Conservation (phyloP, 2,329 filamentous ascomycete genomes). For the Epichloe aotearoae region DNA sequence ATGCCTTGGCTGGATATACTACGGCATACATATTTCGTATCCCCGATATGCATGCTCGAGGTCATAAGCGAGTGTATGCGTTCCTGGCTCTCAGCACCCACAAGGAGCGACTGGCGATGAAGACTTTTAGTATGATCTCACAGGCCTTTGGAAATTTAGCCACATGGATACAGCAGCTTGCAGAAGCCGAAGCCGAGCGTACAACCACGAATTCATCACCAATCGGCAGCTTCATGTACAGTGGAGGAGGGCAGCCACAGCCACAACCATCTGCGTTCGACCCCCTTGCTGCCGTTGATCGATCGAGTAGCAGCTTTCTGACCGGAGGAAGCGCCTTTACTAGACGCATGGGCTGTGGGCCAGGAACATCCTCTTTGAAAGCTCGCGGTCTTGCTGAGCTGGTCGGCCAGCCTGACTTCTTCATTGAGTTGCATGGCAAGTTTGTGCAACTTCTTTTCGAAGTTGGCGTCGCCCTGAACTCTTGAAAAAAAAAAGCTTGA, state of each 20-base stretch:
- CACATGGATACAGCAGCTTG: conserved; percentile 51
- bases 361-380: conserved; percentile 41
- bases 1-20: conserved; percentile 51
- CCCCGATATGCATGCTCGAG: conserved; percentile 52
- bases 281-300: conserved; percentile 20
- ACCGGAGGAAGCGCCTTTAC: conserved; percentile 43
- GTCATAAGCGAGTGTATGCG: conserved; percentile 56
- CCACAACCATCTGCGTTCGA: conserved; percentile 17
- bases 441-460: conserved; percentile 52
- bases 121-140: conserved; percentile 49
- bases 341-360: conserved; percentile 43
- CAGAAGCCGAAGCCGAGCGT: conserved; percentile 48
- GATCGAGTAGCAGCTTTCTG: conserved; percentile 41
- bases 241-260: conserved; percentile 18
- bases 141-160: conserved; percentile 51
- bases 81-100: conserved; percentile 53
- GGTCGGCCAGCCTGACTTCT: conserved; percentile 53
- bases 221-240: conserved; percentile 26
- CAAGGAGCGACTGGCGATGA: conserved; percentile 51
- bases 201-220: conserved; percentile 31
- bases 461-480: conserved; percentile 39
- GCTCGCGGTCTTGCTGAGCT: conserved; percentile 51
- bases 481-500: conserved; percentile 16
- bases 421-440: conserved; percentile 49
- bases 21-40: conserved; percentile 60